Evolutionary conservation across 129 eudicot genomes (phyloP).

Genomic region (Heracleum sosnowskyi): DNA sequence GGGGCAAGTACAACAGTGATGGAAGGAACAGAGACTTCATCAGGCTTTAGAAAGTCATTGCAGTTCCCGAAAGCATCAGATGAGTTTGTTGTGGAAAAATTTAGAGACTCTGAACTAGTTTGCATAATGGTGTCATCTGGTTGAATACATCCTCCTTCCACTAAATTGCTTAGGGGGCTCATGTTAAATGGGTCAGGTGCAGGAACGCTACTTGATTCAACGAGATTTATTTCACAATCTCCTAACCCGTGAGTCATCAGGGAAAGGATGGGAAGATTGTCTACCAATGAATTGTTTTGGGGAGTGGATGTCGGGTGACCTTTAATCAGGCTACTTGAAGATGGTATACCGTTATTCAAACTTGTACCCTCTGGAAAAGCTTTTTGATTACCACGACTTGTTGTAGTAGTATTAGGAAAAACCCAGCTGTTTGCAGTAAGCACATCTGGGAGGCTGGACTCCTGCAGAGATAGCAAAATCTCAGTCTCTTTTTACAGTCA

Average conservation of each 20-base stretch:
- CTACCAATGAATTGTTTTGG: slow-evolving; percentile 19
- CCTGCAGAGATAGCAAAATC: slow-evolving; percentile 38
- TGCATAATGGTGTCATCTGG: slow-evolving; percentile 37
- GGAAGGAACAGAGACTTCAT: slow-evolving; percentile 51
- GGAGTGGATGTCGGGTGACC: slow-evolving; percentile 22
- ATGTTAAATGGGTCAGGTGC: slow-evolving; percentile 50
- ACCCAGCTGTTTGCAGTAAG: slow-evolving; percentile 65
- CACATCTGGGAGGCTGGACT: slow-evolving; percentile 88
- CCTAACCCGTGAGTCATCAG: slow-evolving; percentile 26
- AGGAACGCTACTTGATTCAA: slow-evolving; percentile 27
- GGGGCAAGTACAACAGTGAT: slow-evolving; percentile 44
- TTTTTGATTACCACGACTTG: slow-evolving; percentile 55
- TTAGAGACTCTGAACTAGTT: slow-evolving; percentile 11
- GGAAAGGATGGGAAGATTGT: slow-evolving; percentile 31
- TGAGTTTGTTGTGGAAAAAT: slow-evolving; percentile 21
- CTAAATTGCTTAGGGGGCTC: slow-evolving; percentile 34
- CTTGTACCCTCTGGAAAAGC: slow-evolving; percentile 22
- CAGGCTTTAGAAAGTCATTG: slow-evolving; percentile 36
- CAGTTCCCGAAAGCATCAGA: slow-evolving; percentile 22
- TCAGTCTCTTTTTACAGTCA: slow-evolving; percentile 13
- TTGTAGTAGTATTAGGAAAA: slow-evolving; percentile 68
- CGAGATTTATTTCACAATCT: slow-evolving; percentile 16
- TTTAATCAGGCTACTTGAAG: slow-evolving; percentile 34
- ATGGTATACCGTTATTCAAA: slow-evolving; percentile 30
- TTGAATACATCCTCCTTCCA: slow-evolving; percentile 35